A percentile compares a stretch with the other conserved stretches of the same genome.
These are phyloP conservation scores for Chaetomium sp. DNA, from an alignment of 2,329 filamentous ascomycete genomes.

Conservation along the genomic window DNA sequence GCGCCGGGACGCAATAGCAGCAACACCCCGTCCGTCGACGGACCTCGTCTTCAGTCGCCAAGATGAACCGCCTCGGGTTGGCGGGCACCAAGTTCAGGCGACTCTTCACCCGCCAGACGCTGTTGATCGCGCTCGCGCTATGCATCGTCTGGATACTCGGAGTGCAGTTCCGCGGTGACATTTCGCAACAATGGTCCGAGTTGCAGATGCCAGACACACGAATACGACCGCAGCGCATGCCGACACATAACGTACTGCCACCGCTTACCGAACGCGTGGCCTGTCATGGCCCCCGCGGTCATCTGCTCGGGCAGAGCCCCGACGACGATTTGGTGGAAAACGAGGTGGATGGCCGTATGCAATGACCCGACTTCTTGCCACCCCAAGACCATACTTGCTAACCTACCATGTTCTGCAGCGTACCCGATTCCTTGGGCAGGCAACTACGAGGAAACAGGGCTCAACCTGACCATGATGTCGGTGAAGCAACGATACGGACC, in stretches of 20 bases:
- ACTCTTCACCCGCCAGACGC: constrained; percentile 26
- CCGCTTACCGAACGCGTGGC: constrained; percentile 32
- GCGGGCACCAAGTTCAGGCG: constrained; percentile 25
- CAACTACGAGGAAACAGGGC: constrained; percentile 38
- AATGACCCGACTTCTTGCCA: not conserved
- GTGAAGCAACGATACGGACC: constrained; percentile 37
- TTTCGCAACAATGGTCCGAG: constrained; percentile 24
- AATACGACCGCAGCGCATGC: constrained; percentile 30
- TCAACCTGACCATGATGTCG: constrained; percentile 40
- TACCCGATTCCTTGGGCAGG: constrained; percentile 40
- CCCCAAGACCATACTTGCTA: constrained; percentile 1
- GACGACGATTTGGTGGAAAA: constrained; percentile 36
- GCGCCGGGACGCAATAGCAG: constrained; percentile 7
- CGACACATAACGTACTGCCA: constrained; percentile 31
- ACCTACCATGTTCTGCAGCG: constrained; percentile 28
- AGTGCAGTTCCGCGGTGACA: constrained; percentile 24
- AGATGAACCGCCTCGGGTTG: constrained; percentile 26
- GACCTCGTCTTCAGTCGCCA: constrained; percentile 16
- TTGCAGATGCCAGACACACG: constrained; percentile 20
- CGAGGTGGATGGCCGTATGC: constrained; percentile 33
- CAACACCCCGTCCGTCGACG: not conserved
- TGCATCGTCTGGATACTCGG: constrained; percentile 26
- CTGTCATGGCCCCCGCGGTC: constrained; percentile 37
- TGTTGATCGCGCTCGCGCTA: constrained; percentile 26
- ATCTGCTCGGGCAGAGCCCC: constrained; percentile 34